These are phyloP conservation scores for Aphanocladium album DNA, from an alignment of 2,329 filamentous ascomycete genomes.

Conservation along the genomic window DNA sequence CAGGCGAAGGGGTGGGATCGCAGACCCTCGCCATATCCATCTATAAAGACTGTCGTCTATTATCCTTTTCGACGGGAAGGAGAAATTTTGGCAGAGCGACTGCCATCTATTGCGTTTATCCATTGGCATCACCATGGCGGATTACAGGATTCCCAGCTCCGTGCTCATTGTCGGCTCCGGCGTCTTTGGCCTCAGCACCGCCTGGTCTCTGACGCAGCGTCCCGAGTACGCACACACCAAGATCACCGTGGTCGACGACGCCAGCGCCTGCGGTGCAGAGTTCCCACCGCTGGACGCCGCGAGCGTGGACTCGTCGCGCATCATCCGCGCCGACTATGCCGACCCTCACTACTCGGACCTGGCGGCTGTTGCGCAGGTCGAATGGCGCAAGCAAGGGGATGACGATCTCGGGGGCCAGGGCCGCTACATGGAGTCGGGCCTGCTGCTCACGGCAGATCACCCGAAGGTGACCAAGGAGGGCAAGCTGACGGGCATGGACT, in stretches of 20 bases:
- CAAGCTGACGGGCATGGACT: constrained; percentile 47
- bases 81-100: not conserved
- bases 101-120: not conserved
- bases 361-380: constrained; percentile 62
- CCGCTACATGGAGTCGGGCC: constrained; percentile 65
- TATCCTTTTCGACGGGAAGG: not conserved
- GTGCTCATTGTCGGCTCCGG: constrained; percentile 67
- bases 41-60: not conserved
- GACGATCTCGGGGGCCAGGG: constrained; percentile 55
- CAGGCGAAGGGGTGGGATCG: not conserved
- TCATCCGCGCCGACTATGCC: constrained; percentile 72
- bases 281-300: constrained; percentile 57
- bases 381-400: constrained; percentile 59
- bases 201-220: constrained; percentile 63
- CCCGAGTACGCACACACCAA: constrained; percentile 46
- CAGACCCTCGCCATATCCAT: not conserved
- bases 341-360: constrained; percentile 71
- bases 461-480: constrained; percentile 24
- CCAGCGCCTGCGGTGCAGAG: constrained; percentile 36
- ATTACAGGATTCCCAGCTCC: constrained; percentile 35
- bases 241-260: constrained; percentile 58
- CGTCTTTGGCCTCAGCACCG: constrained; percentile 57
- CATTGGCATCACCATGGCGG: not conserved
- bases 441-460: constrained; percentile 58
- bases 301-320: constrained; percentile 59